phyloP scores from a whole-genome alignment of 2,329 filamentous ascomycete genomes.

The Fusarium begoniae region DNA sequence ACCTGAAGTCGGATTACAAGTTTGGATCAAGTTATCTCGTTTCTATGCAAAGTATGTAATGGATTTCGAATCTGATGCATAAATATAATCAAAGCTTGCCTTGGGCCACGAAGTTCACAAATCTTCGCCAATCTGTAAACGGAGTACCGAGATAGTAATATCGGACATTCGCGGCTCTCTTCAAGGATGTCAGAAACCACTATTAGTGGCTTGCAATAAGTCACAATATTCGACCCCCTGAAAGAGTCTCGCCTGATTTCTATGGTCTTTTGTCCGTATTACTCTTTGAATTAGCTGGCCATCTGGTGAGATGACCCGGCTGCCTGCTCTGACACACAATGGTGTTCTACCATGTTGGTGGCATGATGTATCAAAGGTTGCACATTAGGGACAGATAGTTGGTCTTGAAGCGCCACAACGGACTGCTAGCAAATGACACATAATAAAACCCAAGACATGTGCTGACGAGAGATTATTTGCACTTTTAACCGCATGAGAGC shows the following conservation, averaged over 20 bases:
- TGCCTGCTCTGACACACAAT: neutral
- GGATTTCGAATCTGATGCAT: neutral
- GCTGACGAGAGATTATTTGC: neutral
- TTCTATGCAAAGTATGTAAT: neutral
- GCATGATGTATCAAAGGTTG: neutral
- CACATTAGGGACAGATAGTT: neutral
- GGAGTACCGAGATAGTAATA: no score
- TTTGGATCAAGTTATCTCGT: neutral
- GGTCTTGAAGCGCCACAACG: neutral
- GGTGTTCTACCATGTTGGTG: neutral
- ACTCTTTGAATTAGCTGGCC: no score
- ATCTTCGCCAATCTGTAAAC: neutral
- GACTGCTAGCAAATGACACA: neutral
- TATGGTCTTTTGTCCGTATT: neutral
- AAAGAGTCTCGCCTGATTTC: neutral
- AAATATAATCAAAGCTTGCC: neutral
- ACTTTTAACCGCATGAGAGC: neutral
- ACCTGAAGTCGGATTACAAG: no score
- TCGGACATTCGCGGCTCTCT: neutral
- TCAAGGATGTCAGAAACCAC: neutral
- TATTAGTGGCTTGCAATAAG: neutral
- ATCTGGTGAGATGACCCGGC: neutral
- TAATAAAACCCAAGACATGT: rapidly evolving
- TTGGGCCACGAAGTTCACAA: neutral
- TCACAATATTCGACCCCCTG: rapidly evolving